Conservation (phyloP, 345 rosid species). For the Mercurialis annua region DNA sequence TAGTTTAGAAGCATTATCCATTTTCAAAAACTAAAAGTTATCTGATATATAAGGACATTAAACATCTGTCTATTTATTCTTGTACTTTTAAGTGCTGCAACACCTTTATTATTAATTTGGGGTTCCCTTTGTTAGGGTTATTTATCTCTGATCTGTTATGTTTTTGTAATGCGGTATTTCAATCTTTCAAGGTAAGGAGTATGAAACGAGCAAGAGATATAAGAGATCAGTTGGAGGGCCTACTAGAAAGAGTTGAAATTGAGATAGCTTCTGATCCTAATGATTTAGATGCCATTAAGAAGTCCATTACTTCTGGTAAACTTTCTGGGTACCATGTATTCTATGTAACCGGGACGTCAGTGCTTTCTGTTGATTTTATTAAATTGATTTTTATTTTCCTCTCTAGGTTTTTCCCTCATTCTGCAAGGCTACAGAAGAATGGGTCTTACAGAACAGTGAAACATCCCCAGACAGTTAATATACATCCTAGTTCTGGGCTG, state of each 20-base stretch:
- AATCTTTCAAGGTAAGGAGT: slow-evolving; percentile 72
- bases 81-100: not conserved
- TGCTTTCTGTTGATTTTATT: slow-evolving; percentile 13
- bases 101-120: not conserved
- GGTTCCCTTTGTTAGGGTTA: not conserved
- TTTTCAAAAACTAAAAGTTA: too few species aligned
- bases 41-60: too few species aligned
- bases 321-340: not conserved
- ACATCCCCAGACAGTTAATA: slow-evolving; percentile 85
- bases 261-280: slow-evolving; percentile 58
- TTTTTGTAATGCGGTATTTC: slow-evolving; percentile 20
- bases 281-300: slow-evolving; percentile 71
- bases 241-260: slow-evolving; percentile 94
- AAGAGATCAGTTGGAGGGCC: slow-evolving; percentile 92
- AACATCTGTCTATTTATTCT: not conserved
- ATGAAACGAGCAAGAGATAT: slow-evolving; percentile 98
- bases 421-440: slow-evolving; percentile 83
- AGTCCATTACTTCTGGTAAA: slow-evolving; percentile 82
- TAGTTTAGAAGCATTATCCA: too few species aligned
- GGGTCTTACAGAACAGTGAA: slow-evolving; percentile 91
- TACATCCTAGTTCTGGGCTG: slow-evolving; percentile 95
- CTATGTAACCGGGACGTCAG: not conserved
- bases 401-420: slow-evolving; percentile 87
- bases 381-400: slow-evolving; percentile 10
- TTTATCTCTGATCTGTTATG: not conserved